A percentile compares a stretch with the other conserved stretches of the same genome.
Evolutionary conservation across 2,329 filamentous ascomycete species (phyloP).

Genomic region (Didymella keratinophila): DNA sequence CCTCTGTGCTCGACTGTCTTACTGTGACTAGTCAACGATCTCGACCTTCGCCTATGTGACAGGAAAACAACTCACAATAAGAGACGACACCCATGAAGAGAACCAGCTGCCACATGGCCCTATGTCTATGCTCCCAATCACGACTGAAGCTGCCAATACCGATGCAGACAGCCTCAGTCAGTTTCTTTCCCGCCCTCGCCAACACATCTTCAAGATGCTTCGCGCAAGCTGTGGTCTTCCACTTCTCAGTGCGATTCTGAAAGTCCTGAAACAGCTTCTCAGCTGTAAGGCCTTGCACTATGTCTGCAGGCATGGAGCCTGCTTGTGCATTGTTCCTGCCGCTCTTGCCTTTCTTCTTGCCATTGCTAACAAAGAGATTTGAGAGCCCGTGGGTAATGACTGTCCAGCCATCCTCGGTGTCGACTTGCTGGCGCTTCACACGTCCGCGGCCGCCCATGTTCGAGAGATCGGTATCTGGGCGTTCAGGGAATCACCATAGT

Average conservation of each 20-base stretch:
- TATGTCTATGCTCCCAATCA: slow-evolving; percentile 46
- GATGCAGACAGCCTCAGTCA: slow-evolving; percentile 43
- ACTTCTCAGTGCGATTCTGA: slow-evolving; percentile 33
- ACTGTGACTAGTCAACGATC: slow-evolving; percentile 7
- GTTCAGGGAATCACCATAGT: background rate
- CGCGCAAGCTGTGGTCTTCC: slow-evolving; percentile 34
- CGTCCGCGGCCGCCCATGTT: slow-evolving; percentile 27
- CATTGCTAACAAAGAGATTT: slow-evolving; percentile 20
- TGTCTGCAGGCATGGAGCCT: slow-evolving; percentile 25
- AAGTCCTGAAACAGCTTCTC: slow-evolving; percentile 37
- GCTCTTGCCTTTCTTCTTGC: slow-evolving; percentile 12
- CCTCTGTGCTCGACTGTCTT: slow-evolving; percentile 6
- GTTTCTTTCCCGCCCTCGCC: slow-evolving; percentile 21
- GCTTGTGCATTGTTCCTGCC: slow-evolving; percentile 5
- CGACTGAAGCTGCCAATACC: slow-evolving; percentile 48
- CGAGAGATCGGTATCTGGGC: background rate
- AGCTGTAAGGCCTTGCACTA: slow-evolving; percentile 36
- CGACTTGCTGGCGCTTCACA: slow-evolving; percentile 43
- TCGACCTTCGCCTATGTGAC: too few relatives aligned
- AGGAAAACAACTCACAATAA: slow-evolving; percentile 13
- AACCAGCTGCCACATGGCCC: slow-evolving; percentile 50
- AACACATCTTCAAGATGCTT: slow-evolving; percentile 29
- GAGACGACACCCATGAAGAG: slow-evolving; percentile 40
- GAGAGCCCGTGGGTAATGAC: slow-evolving; percentile 43
- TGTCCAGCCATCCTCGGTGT: slow-evolving; percentile 48